Conservation (phyloP, 2,329 filamentous ascomycete genomes). For the Monilinia fructigena region DNA sequence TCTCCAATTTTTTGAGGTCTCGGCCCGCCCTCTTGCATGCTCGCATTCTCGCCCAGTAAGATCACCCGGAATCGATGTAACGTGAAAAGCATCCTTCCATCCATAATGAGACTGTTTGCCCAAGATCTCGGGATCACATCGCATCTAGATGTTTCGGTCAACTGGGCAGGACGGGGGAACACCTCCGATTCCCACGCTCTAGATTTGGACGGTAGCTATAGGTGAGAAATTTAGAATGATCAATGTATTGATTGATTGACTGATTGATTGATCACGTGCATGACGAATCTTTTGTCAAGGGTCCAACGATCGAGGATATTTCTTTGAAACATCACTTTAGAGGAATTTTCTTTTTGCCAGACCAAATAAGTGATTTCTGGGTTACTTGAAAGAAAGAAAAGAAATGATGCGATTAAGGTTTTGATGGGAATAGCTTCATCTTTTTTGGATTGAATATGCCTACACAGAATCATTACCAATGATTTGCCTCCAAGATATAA, state of each 20-base stretch:
- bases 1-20: neutral
- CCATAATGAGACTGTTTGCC: neutral
- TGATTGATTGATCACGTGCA: neutral
- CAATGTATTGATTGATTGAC: too few species aligned
- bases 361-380: neutral
- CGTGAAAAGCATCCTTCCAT: neutral
- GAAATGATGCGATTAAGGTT: neutral
- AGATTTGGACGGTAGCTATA: neutral
- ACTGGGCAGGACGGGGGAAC: neutral
- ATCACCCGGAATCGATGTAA: neutral
- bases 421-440: neutral
- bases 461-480: too few species aligned
- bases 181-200: neutral
- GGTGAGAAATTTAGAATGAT: neutral
- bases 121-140: neutral
- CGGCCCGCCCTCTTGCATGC: slow-evolving; percentile 1
- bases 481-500: neutral
- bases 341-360: neutral
- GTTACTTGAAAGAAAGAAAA: neutral
- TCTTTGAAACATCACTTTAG: neutral
- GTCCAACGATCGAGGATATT: too few species aligned
- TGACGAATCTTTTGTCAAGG: neutral
- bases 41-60: slow-evolving; percentile 10
- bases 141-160: neutral
- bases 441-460: neutral